Conservation (phyloP, 1,284 basidiomycete species). For the Schizopora paradoxa region DNA sequence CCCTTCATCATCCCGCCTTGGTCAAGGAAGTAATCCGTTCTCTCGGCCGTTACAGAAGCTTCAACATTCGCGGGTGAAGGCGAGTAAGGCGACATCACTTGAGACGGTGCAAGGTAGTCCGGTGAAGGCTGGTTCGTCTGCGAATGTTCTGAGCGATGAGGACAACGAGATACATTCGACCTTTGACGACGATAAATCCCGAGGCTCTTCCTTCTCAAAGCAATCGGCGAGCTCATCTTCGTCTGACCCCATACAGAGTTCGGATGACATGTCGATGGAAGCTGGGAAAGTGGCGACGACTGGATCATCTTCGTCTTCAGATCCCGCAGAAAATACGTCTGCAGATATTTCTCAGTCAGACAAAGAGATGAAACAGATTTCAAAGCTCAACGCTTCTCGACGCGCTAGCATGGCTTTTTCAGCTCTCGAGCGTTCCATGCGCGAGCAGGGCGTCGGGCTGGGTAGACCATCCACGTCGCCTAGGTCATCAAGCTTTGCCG, state of each 20-base stretch:
- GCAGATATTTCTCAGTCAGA: slow-evolving; percentile 6
- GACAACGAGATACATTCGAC: slow-evolving; percentile 20
- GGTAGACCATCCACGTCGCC: slow-evolving; percentile 29
- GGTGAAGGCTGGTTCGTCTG: slow-evolving; percentile 41
- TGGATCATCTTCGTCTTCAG: background rate
- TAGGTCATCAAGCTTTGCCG: too few relatives aligned
- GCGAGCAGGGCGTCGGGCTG: too few relatives aligned
- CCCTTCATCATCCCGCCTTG: too few relatives aligned
- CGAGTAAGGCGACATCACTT: slow-evolving; percentile 59
- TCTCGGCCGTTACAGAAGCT: slow-evolving; percentile 6
- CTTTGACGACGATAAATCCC: too few relatives aligned
- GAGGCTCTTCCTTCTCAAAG: too few relatives aligned
- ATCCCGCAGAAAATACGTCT: background rate
- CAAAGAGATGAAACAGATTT: slow-evolving; percentile 15
- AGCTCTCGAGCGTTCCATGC: slow-evolving; percentile 39
- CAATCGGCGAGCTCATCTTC: too few relatives aligned
- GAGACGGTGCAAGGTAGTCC: slow-evolving; percentile 56
- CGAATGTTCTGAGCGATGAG: slow-evolving; percentile 21
- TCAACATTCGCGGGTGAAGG: slow-evolving; percentile 31
- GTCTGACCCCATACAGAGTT: too few relatives aligned
- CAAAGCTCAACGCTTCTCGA: slow-evolving; percentile 39
- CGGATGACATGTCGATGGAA: too few relatives aligned
- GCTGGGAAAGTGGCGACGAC: too few relatives aligned
- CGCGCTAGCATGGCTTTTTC: slow-evolving; percentile 56
- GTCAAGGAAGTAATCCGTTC: background rate